A percentile compares a stretch with the other conserved stretches of the same genome.
These are phyloP conservation scores for Chlorella sorokiniana DNA, from an alignment of 139 green algal species.

Conservation along the genomic window DNA sequence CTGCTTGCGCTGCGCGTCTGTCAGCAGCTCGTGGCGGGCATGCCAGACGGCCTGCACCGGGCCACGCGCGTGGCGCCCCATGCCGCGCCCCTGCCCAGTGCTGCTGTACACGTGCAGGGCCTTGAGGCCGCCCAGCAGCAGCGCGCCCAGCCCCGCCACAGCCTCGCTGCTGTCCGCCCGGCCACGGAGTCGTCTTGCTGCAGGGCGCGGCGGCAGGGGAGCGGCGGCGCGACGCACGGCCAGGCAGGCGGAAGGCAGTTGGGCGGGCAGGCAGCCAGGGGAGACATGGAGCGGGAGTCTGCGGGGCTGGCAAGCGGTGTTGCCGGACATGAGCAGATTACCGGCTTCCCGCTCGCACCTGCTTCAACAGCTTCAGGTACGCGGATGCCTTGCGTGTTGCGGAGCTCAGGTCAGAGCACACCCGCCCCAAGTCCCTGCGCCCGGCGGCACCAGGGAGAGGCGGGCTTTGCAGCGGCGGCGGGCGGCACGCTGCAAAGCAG, in stretches of 20 bases:
- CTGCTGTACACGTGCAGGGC: slow-evolving; percentile 40
- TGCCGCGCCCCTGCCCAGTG: slow-evolving; percentile 28
- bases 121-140: slow-evolving; percentile 24
- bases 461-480: too few relatives aligned
- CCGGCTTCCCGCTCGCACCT: background rate
- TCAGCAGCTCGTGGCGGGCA: slow-evolving; percentile 21
- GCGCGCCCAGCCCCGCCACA: background rate
- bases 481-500: background rate
- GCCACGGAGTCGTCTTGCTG: slow-evolving; percentile 1
- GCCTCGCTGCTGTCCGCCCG: slow-evolving; percentile 16
- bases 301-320: too few relatives aligned
- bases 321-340: too few relatives aligned
- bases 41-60: slow-evolving; percentile 22
- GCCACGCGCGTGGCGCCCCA: slow-evolving; percentile 24
- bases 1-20: slow-evolving; percentile 28
- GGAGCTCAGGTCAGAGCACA: slow-evolving; percentile 11
- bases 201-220: background rate
- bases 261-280: background rate
- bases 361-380: slow-evolving; percentile 16
- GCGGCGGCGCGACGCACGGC: background rate
- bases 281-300: too few relatives aligned
- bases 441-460: background rate
- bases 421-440: slow-evolving; percentile 12
- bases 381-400: background rate
- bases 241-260: background rate